phyloP scores from a whole-genome alignment of 1,284 basidiomycete species.

The Heterobasidion irregulare region DNA sequence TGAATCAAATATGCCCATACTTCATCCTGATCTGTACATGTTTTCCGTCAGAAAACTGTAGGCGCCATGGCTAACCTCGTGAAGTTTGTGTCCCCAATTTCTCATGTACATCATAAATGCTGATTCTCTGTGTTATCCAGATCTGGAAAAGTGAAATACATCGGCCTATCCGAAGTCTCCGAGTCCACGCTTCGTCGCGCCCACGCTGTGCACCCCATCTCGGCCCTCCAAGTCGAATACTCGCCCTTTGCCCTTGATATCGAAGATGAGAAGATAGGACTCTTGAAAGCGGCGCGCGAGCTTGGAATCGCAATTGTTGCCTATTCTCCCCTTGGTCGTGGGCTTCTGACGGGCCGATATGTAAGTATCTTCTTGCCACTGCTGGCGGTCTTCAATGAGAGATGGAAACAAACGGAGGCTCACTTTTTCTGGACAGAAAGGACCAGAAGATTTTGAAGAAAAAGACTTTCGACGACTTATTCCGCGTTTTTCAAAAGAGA shows the following conservation, averaged over 20 bases:
- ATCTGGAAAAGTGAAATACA: slow-evolving; percentile 49
- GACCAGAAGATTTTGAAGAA: slow-evolving; percentile 11
- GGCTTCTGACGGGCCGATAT: slow-evolving; percentile 50
- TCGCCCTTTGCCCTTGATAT: slow-evolving; percentile 53
- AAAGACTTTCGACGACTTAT: slow-evolving; percentile 7
- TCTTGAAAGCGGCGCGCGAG: slow-evolving; percentile 42
- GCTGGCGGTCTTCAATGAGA: background rate
- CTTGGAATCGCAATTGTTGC: slow-evolving; percentile 47
- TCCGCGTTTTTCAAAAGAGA: slow-evolving; percentile 28
- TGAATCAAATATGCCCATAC: background rate
- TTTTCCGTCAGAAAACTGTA: slow-evolving; percentile 24
- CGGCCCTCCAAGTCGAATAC: slow-evolving; percentile 58
- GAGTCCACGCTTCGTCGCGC: slow-evolving; percentile 54
- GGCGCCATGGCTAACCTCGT: slow-evolving; percentile 45
- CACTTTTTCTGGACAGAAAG: slow-evolving; percentile 4
- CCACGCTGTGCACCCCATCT: slow-evolving; percentile 49
- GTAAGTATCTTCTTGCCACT: slow-evolving; percentile 18
- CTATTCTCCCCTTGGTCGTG: slow-evolving; percentile 56
- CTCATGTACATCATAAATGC: background rate
- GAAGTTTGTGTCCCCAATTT: slow-evolving; percentile 23
- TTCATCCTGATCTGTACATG: background rate
- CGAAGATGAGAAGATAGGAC: slow-evolving; percentile 35
- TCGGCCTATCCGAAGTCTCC: slow-evolving; percentile 57
- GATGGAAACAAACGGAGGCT: background rate
- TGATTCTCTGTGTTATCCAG: slow-evolving; percentile 15